Evolutionary conservation across 2,329 filamentous ascomycete genomes (phyloP).

Genomic region (Calonectria pseudoreteaudii): DNA sequence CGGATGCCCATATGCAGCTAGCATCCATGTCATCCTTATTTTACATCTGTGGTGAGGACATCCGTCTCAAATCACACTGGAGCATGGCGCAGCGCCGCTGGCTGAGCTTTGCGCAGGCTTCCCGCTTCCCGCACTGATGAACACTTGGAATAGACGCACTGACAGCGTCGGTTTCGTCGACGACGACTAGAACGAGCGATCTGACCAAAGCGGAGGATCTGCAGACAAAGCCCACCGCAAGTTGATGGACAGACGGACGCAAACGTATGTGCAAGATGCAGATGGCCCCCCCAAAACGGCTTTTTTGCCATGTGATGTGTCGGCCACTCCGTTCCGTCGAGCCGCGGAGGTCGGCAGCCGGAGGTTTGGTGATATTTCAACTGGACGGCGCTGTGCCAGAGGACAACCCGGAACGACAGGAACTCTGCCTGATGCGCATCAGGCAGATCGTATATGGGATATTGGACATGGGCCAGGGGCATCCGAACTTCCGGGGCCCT

Average conservation of each 20-base stretch:
- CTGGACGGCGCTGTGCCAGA: not conserved
- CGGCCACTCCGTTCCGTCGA: not conserved
- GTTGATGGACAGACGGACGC: not conserved
- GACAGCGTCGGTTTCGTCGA: not conserved
- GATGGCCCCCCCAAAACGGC: not conserved
- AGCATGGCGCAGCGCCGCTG: constrained; percentile 2
- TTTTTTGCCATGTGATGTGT: constrained; percentile 7
- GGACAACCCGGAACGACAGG: not conserved
- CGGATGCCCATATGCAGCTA: constrained; percentile 2
- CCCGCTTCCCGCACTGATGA: not conserved
- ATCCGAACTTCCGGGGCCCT: not conserved
- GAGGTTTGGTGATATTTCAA: not conserved
- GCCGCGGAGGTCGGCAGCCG: not conserved
- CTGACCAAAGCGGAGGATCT: constrained; percentile 5
- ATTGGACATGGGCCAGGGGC: constrained; percentile 3
- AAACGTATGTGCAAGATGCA: not conserved
- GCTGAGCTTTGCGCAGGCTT: constrained; percentile 4
- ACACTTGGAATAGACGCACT: constrained; percentile 1
- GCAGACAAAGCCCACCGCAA: constrained; percentile 9
- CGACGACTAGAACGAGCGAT: not conserved
- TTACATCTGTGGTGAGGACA: not conserved
- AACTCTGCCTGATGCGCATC: constrained; percentile 1
- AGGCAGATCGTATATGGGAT: constrained; percentile 8
- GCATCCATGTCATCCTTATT: constrained; percentile 9
- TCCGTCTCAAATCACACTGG: not conserved